Evolutionary conservation across 345 rosid genomes (phyloP).

Genomic region (Populus deltoides): DNA sequence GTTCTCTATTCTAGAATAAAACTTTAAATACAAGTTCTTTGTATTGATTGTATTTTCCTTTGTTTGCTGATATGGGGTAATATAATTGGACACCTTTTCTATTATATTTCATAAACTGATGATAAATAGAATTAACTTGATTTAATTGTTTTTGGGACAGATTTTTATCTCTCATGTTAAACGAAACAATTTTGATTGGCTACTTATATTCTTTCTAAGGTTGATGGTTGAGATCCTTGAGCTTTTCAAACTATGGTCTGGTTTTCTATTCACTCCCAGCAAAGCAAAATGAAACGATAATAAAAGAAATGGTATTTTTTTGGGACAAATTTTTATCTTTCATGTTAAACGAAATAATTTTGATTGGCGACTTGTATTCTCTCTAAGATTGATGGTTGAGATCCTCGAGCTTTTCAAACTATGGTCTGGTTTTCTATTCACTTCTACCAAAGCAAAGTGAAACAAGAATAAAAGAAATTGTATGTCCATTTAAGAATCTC

Average conservation of each 20-base stretch:
- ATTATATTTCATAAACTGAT: too few species aligned
- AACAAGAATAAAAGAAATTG: too few species aligned
- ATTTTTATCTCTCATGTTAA: too few species aligned
- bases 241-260: background rate
- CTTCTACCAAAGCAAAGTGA: background rate
- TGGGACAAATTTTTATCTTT: too few species aligned
- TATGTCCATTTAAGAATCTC: background rate
- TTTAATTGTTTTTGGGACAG: background rate
- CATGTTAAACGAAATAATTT: background rate
- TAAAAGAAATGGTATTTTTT: background rate
- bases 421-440: background rate
- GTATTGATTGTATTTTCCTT: too few species aligned
- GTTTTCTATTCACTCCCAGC: background rate
- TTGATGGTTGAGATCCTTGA: background rate
- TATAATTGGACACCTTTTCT: background rate
- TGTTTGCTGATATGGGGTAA: background rate
- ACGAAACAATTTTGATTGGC: background rate
- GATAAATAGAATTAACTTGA: too few species aligned
- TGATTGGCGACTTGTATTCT: background rate
- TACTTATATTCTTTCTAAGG: background rate
- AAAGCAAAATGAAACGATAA: background rate
- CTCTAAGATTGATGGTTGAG: background rate
- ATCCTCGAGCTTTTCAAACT: background rate
- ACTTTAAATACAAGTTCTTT: background rate
- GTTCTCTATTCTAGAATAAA: background rate